Evolutionary conservation across 805 yeast genomes (phyloP).

Genomic region (Saccharomycopsis lassenensis): DNA sequence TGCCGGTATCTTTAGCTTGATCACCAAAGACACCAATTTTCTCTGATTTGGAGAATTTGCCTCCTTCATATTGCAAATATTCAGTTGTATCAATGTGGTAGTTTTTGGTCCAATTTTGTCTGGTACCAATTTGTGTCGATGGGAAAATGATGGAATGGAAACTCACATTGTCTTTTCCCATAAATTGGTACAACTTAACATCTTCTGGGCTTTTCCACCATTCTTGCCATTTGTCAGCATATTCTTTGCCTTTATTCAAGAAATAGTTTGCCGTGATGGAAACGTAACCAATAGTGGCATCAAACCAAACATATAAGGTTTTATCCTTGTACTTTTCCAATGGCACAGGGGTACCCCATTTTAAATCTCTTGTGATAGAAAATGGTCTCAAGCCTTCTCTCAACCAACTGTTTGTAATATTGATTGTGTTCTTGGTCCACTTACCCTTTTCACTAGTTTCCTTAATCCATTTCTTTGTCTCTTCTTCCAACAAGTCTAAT

Average conservation of each 20-base stretch:
- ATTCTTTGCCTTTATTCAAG: slow-evolving; percentile 22
- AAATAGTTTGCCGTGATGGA: slow-evolving; percentile 94
- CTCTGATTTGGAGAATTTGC: slow-evolving; percentile 96
- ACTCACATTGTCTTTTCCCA: slow-evolving; percentile 99
- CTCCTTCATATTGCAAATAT: slow-evolving; percentile 94
- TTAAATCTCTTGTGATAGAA: slow-evolving; percentile 92
- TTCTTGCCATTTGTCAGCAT: slow-evolving; percentile 46
- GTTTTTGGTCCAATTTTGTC: slow-evolving; percentile 80
- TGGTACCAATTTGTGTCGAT: slow-evolving; percentile 79
- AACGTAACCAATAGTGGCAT: slow-evolving; percentile 94
- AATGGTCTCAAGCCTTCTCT: slow-evolving; percentile 88
- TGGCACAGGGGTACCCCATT: slow-evolving; percentile 99
- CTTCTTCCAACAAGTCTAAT: slow-evolving; percentile 74
- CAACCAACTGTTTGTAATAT: slow-evolving; percentile 88
- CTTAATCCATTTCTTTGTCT: slow-evolving; percentile 60
- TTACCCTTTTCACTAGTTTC: slow-evolving; percentile 58
- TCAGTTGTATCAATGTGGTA: slow-evolving; percentile 92
- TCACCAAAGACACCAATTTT: slow-evolving; percentile 98
- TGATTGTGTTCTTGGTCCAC: slow-evolving; percentile 88
- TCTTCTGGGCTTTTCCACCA: slow-evolving; percentile 94
- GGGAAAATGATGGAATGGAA: slow-evolving; percentile 99
- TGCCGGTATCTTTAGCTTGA: slow-evolving; percentile 88
- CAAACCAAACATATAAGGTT: slow-evolving; percentile 97
- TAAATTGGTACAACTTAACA: slow-evolving; percentile 85
- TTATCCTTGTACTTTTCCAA: slow-evolving; percentile 74